Evolutionary conservation across 2,329 filamentous ascomycete genomes (phyloP), one percentile per base, ranked within the genome.

Genomic region (Grosmannia clavigera): DNA sequence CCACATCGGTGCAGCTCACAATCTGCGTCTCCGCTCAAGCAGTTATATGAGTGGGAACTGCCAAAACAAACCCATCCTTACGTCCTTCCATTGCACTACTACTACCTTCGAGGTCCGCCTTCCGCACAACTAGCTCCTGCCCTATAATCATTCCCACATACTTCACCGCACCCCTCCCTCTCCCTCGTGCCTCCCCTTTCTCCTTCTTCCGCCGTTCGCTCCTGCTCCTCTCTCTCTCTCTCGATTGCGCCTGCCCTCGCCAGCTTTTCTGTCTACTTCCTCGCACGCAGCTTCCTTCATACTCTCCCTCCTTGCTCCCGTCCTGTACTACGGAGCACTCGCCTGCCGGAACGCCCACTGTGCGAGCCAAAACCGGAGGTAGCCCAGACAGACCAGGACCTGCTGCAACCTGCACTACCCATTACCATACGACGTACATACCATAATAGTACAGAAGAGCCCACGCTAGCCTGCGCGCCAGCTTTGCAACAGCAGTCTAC

Each of bases 121-220:
- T 40, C n/a, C 12, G n/a, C 38, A 40, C 38, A 55, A 56, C 33
- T 43, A 56, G 33, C 54, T 38, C 48, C 55, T 57, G 40, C 40
- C 25, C 29, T 31, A 33, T 46, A 16, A 19, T 11, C 22, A 40
- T 40, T 40, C 38, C 33, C 38, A 40, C 38, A 40, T 60, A 60
- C 58, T 55, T 60, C 58, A 60, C 31, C 11, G 31, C 53, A 48
- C 52, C 58, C 58, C 50, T 58, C 57, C 46, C 48, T 40, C 38
- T 40, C 38, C 38, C 38, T 40, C 46, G 46, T 50, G n/a, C 19
- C 33, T 55, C 52, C 52, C 48, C 48, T 51, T 25, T 55, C 33
- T 22, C 40, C 55, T 33, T 14, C 31, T 38, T 31, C 40, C 55
- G 25, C 33, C 53, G 33, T 22, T 29, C 35, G n/a, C 25, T 40